Percentiles rank a stretch among this genome's conserved stretches.
phyloP scores from a whole-genome alignment of 2,329 filamentous ascomycete genomes.

The Aspergillus felis region DNA sequence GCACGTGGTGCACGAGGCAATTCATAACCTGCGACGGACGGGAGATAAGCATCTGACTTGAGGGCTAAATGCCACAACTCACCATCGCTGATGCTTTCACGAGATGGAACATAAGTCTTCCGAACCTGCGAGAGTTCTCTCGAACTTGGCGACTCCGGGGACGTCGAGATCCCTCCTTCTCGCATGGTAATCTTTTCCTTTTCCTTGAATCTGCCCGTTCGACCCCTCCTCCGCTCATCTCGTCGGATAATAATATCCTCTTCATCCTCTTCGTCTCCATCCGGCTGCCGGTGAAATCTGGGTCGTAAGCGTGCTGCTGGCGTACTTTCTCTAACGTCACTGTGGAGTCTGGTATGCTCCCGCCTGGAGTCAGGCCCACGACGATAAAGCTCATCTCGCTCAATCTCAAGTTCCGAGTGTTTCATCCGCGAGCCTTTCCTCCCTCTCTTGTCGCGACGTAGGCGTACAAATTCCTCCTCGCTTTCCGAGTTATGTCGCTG shows the following conservation, averaged over 20 bases:
- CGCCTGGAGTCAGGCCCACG: conserved; percentile 1
- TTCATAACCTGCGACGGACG: conserved; percentile 21
- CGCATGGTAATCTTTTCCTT: conserved; percentile 41
- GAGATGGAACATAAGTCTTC: conserved; percentile 72
- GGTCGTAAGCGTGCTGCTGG: conserved; percentile 6
- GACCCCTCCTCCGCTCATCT: conserved; percentile 20
- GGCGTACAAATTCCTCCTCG: conserved; percentile 3
- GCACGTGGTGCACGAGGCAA: conserved; percentile 21
- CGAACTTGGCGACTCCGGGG: conserved; percentile 51
- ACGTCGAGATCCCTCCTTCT: conserved; percentile 23
- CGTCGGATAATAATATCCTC: conserved; percentile 27
- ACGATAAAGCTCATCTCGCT: conserved; percentile 4
- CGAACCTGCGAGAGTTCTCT: conserved; percentile 61
- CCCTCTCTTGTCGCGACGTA: conserved; percentile 8
- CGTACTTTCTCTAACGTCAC: conserved; percentile 2
- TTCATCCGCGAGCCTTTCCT: neutral
- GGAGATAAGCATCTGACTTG: neutral
- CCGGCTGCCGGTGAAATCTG: conserved; percentile 11
- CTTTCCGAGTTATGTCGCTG: conserved; percentile 2
- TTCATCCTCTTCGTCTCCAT: conserved; percentile 25
- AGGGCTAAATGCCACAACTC: conserved; percentile 11
- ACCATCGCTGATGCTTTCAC: conserved; percentile 78
- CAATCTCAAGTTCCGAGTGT: conserved; percentile 5
- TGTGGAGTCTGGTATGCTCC: conserved; percentile 8
- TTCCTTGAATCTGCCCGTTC: conserved; percentile 14